phyloP scores from a whole-genome alignment of 306 rosid genomes.

The Mimosa pudica region DNA sequence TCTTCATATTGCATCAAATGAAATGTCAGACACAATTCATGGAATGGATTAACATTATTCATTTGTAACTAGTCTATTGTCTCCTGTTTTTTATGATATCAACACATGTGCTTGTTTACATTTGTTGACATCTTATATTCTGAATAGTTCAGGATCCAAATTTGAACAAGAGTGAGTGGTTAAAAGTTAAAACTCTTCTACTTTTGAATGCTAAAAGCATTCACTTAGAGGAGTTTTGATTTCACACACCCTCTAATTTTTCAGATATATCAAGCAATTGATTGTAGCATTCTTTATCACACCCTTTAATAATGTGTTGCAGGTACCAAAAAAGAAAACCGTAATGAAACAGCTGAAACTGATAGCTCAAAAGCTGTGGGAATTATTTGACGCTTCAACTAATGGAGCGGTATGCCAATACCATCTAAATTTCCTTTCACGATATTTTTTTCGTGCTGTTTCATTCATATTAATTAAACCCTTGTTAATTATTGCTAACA shows the following conservation, averaged over 20 bases:
- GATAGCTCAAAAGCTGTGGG: constrained; percentile 19
- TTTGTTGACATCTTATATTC: too few relatives aligned
- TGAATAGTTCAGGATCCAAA: background rate
- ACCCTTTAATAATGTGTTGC: constrained; percentile 9
- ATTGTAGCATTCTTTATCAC: background rate
- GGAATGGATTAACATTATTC: too few relatives aligned
- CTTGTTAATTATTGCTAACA: background rate
- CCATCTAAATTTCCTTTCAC: background rate
- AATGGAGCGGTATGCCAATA: constrained; percentile 39
- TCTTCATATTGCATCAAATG: too few relatives aligned
- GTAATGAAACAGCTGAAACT: constrained; percentile 21
- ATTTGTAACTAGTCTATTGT: too few relatives aligned
- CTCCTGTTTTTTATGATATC: too few relatives aligned
- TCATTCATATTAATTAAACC: constrained; percentile 10
- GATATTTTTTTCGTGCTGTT: background rate
- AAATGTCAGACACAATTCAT: too few relatives aligned
- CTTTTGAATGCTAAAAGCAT: background rate
- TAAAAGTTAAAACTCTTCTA: too few relatives aligned
- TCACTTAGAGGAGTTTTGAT: background rate
- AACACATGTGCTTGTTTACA: too few relatives aligned
- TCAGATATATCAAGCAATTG: background rate
- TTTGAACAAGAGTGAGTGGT: too few relatives aligned
- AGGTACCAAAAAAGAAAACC: constrained; percentile 35
- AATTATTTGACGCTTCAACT: constrained; percentile 41
- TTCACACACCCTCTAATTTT: background rate